A percentile compares a stretch with the other conserved stretches of the same genome.
phyloP scores from a whole-genome alignment of 805 yeast genomes.

The Saturnispora gosingensis region DNA sequence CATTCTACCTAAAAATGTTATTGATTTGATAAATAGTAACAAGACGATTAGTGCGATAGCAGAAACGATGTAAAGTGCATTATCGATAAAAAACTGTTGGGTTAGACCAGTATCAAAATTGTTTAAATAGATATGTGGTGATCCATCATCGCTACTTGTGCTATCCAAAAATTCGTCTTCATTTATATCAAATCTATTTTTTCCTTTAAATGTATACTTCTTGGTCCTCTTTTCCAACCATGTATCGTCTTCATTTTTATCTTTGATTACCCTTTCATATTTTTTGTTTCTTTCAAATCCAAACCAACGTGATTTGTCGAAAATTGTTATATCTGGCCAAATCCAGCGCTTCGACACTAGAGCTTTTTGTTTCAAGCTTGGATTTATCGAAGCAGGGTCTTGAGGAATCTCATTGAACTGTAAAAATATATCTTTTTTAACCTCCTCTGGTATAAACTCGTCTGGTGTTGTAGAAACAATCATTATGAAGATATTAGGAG shows the following conservation, averaged over 20 bases:
- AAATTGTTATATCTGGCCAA: slow-evolving; percentile 46
- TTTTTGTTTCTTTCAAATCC: slow-evolving; percentile 51
- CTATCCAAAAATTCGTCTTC: slow-evolving; percentile 21
- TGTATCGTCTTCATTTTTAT: slow-evolving; percentile 21
- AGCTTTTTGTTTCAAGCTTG: slow-evolving; percentile 23
- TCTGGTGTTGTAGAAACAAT: slow-evolving; percentile 36
- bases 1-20: not conserved
- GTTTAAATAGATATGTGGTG: not conserved
- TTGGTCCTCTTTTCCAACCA: slow-evolving; percentile 24
- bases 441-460: slow-evolving; percentile 16
- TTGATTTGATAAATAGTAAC: slow-evolving; percentile 11
- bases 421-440: slow-evolving; percentile 11
- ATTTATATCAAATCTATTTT: slow-evolving; percentile 12
- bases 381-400: slow-evolving; percentile 25
- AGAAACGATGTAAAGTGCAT: slow-evolving; percentile 35
- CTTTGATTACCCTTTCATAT: slow-evolving; percentile 16
- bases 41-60: slow-evolving; percentile 6
- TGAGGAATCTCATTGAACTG: slow-evolving; percentile 25
- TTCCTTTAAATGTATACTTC: slow-evolving; percentile 9
- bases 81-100: slow-evolving; percentile 38
- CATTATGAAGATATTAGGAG: slow-evolving; percentile 59
- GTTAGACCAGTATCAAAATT: slow-evolving; percentile 10
- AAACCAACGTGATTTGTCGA: slow-evolving; percentile 37
- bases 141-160: not conserved
- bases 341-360: slow-evolving; percentile 29